These are phyloP conservation scores for Pichia membranifaciens DNA, from an alignment of 805 yeast genomes.

Conservation along the genomic window DNA sequence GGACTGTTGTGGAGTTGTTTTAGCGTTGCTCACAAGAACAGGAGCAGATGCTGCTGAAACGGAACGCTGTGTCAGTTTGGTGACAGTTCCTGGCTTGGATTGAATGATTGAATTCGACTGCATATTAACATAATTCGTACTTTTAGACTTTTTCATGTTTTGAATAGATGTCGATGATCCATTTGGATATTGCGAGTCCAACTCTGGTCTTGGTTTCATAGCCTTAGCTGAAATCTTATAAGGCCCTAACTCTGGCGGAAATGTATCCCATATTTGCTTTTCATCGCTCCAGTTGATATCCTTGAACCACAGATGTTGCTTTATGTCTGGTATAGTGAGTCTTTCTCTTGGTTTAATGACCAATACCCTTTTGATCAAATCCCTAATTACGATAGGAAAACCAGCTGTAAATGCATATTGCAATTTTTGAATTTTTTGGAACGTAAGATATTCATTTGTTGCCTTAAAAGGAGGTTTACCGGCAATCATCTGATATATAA, in stretches of 20 bases:
- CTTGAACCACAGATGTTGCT: slow-evolving; percentile 58
- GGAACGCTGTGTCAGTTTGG: neutral
- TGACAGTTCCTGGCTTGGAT: neutral
- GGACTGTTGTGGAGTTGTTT: neutral
- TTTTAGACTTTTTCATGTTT: slow-evolving; percentile 8
- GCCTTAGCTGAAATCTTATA: slow-evolving; percentile 71
- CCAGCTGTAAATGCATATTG: slow-evolving; percentile 85
- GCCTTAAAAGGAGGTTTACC: slow-evolving; percentile 80
- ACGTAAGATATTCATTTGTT: slow-evolving; percentile 72
- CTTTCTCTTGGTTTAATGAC: slow-evolving; percentile 61
- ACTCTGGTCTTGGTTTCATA: slow-evolving; percentile 67
- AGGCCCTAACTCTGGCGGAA: slow-evolving; percentile 65
- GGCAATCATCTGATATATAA: slow-evolving; percentile 56
- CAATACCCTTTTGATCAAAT: slow-evolving; percentile 63
- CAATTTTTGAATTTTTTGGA: slow-evolving; percentile 73
- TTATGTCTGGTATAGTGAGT: slow-evolving; percentile 49
- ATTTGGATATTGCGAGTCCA: slow-evolving; percentile 26
- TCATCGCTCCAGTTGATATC: slow-evolving; percentile 49
- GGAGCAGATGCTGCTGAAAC: slow-evolving; percentile 3
- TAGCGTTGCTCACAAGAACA: neutral
- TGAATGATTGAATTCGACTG: neutral
- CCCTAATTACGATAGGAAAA: slow-evolving; percentile 67
- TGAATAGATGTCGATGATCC: slow-evolving; percentile 9
- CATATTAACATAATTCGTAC: neutral
- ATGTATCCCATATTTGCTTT: slow-evolving; percentile 49